phyloP scores from a whole-genome alignment of 2,329 filamentous ascomycete species.

The Phialophora macrospora region DNA sequence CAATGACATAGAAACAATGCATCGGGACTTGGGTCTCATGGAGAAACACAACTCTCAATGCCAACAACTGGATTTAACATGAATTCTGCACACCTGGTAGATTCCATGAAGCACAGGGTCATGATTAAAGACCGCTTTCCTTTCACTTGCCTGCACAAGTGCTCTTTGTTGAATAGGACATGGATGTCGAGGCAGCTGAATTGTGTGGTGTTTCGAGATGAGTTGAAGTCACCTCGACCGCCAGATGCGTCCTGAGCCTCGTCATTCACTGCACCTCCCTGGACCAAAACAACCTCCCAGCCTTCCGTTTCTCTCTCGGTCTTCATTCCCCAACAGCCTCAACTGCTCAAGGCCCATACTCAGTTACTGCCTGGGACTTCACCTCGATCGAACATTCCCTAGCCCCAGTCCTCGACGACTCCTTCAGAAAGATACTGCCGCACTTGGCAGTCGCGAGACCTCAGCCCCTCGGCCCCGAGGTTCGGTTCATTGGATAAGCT shows the following conservation, averaged over 20 bases:
- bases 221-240: neutral
- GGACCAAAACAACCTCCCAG: neutral
- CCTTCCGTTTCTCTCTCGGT: neutral
- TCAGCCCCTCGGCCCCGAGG: neutral
- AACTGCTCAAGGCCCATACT: neutral
- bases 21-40: neutral
- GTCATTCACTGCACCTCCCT: neutral
- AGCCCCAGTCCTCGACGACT: neutral
- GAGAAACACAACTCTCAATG: neutral
- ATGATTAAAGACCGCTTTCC: neutral
- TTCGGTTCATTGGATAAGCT: neutral
- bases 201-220: neutral
- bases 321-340: neutral
- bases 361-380: neutral
- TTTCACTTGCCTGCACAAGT: constrained; percentile 1
- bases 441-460: neutral
- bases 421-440: neutral
- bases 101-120: neutral
- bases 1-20: neutral
- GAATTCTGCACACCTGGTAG: neutral
- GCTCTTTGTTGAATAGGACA: neutral
- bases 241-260: neutral
- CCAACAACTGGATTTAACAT: neutral
- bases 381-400: neutral
- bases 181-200: neutral